Evolutionary conservation across 2,329 filamentous ascomycete genomes (phyloP), one percentile per base, ranked within the genome.

Genomic region (Fusarium poae): DNA sequence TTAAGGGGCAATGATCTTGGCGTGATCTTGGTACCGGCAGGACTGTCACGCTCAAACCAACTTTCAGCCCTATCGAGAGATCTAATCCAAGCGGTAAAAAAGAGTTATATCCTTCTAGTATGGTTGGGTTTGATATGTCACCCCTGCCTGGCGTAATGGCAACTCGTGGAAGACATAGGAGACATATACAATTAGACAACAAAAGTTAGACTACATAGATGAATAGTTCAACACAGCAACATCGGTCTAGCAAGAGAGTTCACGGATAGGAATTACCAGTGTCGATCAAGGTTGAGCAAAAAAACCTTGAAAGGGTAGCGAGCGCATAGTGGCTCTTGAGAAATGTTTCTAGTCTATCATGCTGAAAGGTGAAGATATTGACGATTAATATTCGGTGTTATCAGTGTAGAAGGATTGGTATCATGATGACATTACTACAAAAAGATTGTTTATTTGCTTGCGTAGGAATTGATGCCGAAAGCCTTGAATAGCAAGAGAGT

Each of bases 331-430:
- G 43, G 84, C 82, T 6, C 70, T 89, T 64, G 77, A 78, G 43
- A 80, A 79, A 54, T 81, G 83, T 69, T 88, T 88, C 70, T 79
- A 76, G 5, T 80, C 88, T 58, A 68, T 76, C 18, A 73, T 89
- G 42, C 79, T 15, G 15, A 73, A 73, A 2, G 70, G 76, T 4
- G 77, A 69, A 23, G 71, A 72, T 10, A 70, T 72, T 27, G 21
- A 2, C n/a, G 51, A 56, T 68, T 60, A 25, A 32, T 54, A 11
- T 70, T 9, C 21, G 15, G 20, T 9, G 10, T 8, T 42, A 10
- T 18, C 11, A 1, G 4, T 25, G 15, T 16, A 21, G 20, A 42
- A 42, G 4, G 1, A 23, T 9, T 8, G 13, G 3, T 25, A 9
- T 42, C 15, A 42, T 18, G 21, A 42, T 25, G 39, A 15, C 7